Base-by-base conservation (phyloP, 192 early-diverging fungal genomes). In the Blastocladiella britannica region DNA sequence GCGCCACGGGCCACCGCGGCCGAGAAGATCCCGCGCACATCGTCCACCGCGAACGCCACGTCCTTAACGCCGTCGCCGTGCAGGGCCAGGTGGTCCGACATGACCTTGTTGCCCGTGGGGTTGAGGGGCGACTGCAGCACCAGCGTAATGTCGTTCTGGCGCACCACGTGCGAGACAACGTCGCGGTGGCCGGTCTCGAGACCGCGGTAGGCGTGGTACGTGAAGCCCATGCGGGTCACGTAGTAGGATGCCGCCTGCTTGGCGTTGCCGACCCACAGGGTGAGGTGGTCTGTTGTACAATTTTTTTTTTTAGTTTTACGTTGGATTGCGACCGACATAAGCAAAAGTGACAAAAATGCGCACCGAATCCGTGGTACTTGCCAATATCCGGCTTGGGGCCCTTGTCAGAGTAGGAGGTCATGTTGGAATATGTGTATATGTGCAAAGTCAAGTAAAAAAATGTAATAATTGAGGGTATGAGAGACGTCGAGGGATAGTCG, bases 51-150 rank as follows among this genome's bases (percentile, higher is more conserved):
- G 65, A 95, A 95, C 22, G 91, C 91, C 29, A 97, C 83, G 73
- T 97, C 87, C 69, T 88, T 88, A 62, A 93, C 88, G 58, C 84
- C 89, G 62, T 97, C 93, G 66, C 93, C 93, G 72, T 91, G 91
- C 26, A 64, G 63, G 29, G 81, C 83, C 56, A 86, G 67, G 52
- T 79, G 79, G 25, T 68, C 72, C 12, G 82, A 69, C 73, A 89
- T 80, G 28, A 70, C 65, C 53, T 72, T 72, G 52, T 63, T 57
- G 72, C 85, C 74, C 54, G 79, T 78, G 7, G 94, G 90, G 56
- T 85, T 83, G 56, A 97, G 67, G 27, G 94, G 80, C 15, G 87
- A 87, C 74, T 91, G 81, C 75, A 97, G 93, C 54, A 93, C 78
- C 65, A 95, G 95, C 51, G 72, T 66, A 54, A 88, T 82, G 31